These are phyloP conservation scores for Abelmoschus esculentus DNA, from an alignment of 345 rosid genomes.

Conservation along the genomic window DNA sequence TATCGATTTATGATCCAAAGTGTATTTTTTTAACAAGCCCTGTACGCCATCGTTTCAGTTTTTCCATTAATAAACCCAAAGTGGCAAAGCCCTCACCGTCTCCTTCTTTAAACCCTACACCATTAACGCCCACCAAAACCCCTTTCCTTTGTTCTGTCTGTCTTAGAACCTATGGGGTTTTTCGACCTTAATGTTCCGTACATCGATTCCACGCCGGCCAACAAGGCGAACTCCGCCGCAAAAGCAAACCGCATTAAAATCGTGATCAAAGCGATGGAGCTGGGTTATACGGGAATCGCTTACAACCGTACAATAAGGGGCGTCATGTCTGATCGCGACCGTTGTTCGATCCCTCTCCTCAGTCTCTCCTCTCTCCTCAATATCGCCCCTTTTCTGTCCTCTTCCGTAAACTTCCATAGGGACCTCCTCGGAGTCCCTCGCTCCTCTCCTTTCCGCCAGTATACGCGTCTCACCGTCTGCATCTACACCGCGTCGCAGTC, in stretches of 20 bases:
- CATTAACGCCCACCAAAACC: neutral
- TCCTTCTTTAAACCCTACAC: neutral
- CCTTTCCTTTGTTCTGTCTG: neutral
- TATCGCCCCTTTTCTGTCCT: constrained; percentile 44
- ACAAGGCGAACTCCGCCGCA: constrained; percentile 9
- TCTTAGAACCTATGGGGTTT: constrained; percentile 43
- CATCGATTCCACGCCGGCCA: constrained; percentile 24
- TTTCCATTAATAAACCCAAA: neutral
- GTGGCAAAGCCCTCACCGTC: neutral
- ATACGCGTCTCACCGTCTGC: constrained; percentile 67
- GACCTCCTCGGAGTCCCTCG: constrained; percentile 57
- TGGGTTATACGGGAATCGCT: constrained; percentile 63
- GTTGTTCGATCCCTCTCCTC: constrained; percentile 50
- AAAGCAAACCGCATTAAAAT: constrained; percentile 42
- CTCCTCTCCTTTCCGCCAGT: constrained; percentile 75
- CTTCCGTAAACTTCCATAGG: constrained; percentile 65
- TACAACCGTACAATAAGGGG: constrained; percentile 44
- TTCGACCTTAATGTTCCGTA: constrained; percentile 72
- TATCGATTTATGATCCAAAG: neutral
- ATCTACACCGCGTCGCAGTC: constrained; percentile 51
- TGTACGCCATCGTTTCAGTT: neutral
- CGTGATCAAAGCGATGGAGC: constrained; percentile 69
- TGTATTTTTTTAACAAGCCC: neutral
- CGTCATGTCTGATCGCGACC: constrained; percentile 52
- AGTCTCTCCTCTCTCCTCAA: constrained; percentile 50